Evolutionary conservation across 306 rosid genomes (phyloP), one percentile per base, ranked within the genome.

Genomic region (Potentilla sterilis): DNA sequence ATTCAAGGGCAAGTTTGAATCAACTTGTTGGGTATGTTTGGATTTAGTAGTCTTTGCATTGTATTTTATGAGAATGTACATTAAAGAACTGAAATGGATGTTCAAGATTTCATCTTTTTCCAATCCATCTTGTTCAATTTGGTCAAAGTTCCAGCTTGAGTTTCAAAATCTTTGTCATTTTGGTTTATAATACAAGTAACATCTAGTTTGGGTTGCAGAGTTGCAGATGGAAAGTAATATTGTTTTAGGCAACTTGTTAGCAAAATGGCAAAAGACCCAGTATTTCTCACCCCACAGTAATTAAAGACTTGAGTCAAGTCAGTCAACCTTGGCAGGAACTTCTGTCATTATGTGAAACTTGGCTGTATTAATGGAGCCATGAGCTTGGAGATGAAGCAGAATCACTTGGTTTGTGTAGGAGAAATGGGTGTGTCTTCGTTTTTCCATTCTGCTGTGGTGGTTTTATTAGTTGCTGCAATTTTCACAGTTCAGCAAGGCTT

Each of bases 281-380:
- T 7, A 28, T 21, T 7, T 55, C 62, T 2, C 62, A 55, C 34
- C 32, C 28, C 14, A 9, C 32, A 21, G 62, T 19, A 54, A 54
- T 8, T 0, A 5, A 37, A 5, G 40, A 37, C 40, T 37, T 37
- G 40, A 37, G 40, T 37, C 40, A 37, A 5, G 40, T 37, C 40
- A 28, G 65, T 59, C 65, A 59, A 59, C 7, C 38, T 4, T 59
- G 12, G 67, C 6, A 61, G 41, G 61, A 32, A 61, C 2, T 61
- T 61, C 10, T 61, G 66, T 61, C 66, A 13, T 14, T 34, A 13
- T 32, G 41, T 61, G 42, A 61, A 61, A 15, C 41, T 61, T 32
- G 41, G 67, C 67, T 61, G 32, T 61, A 61, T 61, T n/a, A 61
- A 32, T 61, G 67, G 67, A 61, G n/a, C n/a, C 67, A 61, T 61